These are phyloP conservation scores for Scedosporium minutisporum DNA, from an alignment of 2,329 filamentous ascomycete species.

Conservation along the genomic window DNA sequence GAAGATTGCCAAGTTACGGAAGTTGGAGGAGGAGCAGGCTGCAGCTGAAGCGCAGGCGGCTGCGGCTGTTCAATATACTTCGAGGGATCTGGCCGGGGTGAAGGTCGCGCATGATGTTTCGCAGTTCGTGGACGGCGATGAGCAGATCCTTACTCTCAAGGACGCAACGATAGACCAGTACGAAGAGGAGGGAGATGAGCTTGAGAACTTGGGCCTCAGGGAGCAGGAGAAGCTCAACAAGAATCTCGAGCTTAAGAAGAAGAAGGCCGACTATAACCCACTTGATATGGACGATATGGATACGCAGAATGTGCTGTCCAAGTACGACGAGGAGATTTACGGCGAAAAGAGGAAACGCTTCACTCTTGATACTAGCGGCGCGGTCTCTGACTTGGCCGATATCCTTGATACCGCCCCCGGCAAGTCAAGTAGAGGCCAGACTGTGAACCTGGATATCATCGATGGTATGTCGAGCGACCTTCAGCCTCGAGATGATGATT, in stretches of 20 bases:
- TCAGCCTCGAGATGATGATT: background rate
- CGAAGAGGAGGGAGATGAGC: conserved; percentile 81
- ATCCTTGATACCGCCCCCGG: conserved; percentile 38
- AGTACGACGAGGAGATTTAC: conserved; percentile 92
- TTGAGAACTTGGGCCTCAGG: conserved; percentile 66
- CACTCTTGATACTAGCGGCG: conserved; percentile 71
- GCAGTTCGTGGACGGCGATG: conserved; percentile 71
- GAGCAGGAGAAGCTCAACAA: conserved; percentile 67
- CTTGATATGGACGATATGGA: conserved; percentile 60
- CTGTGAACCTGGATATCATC: conserved; percentile 50
- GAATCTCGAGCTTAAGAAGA: conserved; percentile 78
- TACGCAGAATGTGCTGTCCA: conserved; percentile 62
- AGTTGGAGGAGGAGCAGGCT: conserved; percentile 64
- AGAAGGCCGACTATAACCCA: conserved; percentile 80
- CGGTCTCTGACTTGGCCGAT: conserved; percentile 53
- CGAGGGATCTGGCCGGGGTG: conserved; percentile 78
- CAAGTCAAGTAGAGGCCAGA: conserved; percentile 54
- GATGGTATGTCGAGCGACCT: background rate
- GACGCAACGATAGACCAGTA: conserved; percentile 78
- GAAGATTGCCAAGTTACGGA: conserved; percentile 71
- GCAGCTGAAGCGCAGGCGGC: conserved; percentile 60
- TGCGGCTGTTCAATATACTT: conserved; percentile 62
- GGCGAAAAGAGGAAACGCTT: conserved; percentile 86
- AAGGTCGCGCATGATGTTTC: conserved; percentile 83
- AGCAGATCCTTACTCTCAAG: conserved; percentile 90